Percentiles rank a stretch among this genome's conserved stretches.
phyloP scores from a whole-genome alignment of 345 rosid species.

The Combretum micranthum region DNA sequence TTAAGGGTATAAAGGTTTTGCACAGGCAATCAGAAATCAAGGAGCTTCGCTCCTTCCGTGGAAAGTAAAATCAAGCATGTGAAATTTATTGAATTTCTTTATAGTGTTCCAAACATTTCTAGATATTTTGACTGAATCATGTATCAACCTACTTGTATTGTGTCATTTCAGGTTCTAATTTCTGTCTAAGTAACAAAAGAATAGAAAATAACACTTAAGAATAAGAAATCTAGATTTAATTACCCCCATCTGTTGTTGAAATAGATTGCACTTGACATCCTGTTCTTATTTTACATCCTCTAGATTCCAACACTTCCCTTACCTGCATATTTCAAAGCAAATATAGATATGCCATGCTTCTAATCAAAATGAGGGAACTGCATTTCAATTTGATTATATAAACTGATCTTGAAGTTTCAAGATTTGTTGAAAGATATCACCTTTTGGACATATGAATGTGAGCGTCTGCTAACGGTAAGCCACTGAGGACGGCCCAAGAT shows the following conservation, averaged over 20 bases:
- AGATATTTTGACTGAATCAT: background rate
- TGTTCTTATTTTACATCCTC: conserved; percentile 64
- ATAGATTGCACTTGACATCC: conserved; percentile 46
- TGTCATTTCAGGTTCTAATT: too few relatives aligned
- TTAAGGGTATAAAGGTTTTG: too few relatives aligned
- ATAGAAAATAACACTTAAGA: background rate
- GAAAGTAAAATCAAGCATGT: too few relatives aligned
- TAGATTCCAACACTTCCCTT: conserved; percentile 46
- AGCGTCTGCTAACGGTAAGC: conserved; percentile 69
- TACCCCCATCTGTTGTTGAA: conserved; percentile 37
- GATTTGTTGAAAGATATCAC: conserved; percentile 15
- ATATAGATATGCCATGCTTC: too few relatives aligned
- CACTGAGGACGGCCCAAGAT: conserved; percentile 85
- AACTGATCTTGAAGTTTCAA: background rate
- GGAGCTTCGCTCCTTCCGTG: too few relatives aligned
- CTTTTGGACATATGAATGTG: conserved; percentile 64
- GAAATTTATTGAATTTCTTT: too few relatives aligned
- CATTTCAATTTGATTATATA: background rate
- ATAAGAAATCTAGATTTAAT: too few relatives aligned
- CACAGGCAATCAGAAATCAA: too few relatives aligned
- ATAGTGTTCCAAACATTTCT: background rate
- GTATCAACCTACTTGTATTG: too few relatives aligned
- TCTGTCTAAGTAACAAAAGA: background rate
- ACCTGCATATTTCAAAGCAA: conserved; percentile 31
- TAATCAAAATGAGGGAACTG: too few relatives aligned